phyloP scores from a whole-genome alignment of 768 basidiomycete genomes.

The Mycena chlorophos region DNA sequence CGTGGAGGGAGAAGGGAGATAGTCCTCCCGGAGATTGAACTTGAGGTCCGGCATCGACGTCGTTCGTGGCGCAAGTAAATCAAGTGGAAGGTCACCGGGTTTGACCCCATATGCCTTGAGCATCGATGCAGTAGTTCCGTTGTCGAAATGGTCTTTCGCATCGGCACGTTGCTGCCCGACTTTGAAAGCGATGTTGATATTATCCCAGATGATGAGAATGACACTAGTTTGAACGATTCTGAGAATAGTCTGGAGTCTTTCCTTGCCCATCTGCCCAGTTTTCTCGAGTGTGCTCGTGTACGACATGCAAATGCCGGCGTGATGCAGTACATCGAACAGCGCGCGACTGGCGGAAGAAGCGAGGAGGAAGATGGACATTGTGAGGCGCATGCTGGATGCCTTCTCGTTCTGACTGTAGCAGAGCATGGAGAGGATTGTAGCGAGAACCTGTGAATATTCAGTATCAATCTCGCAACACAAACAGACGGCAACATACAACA shows the following conservation, averaged over 20 bases:
- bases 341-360: constrained; percentile 25
- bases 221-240: neutral
- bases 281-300: constrained; percentile 25
- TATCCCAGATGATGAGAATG: constrained; percentile 27
- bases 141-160: constrained; percentile 30
- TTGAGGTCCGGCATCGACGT: constrained; percentile 11
- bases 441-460: constrained; percentile 4
- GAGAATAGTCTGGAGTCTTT: constrained; percentile 10
- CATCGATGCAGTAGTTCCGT: constrained; percentile 30
- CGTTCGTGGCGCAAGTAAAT: constrained; percentile 14
- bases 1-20: neutral
- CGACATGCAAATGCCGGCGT: constrained; percentile 28
- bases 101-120: constrained; percentile 10
- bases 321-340: constrained; percentile 28
- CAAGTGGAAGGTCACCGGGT: constrained; percentile 14
- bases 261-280: constrained; percentile 23
- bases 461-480: neutral
- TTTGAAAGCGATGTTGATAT: constrained; percentile 29
- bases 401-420: constrained; percentile 24
- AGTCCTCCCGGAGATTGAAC: neutral
- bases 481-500: neutral
- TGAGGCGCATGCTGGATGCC: constrained; percentile 22
- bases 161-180: constrained; percentile 27
- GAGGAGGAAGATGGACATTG: constrained; percentile 27
- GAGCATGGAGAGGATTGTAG: constrained; percentile 22